These are phyloP conservation scores for Astrothelium macrocarpum DNA, from an alignment of 495 filamentous ascomycete genomes.

Conservation along the genomic window DNA sequence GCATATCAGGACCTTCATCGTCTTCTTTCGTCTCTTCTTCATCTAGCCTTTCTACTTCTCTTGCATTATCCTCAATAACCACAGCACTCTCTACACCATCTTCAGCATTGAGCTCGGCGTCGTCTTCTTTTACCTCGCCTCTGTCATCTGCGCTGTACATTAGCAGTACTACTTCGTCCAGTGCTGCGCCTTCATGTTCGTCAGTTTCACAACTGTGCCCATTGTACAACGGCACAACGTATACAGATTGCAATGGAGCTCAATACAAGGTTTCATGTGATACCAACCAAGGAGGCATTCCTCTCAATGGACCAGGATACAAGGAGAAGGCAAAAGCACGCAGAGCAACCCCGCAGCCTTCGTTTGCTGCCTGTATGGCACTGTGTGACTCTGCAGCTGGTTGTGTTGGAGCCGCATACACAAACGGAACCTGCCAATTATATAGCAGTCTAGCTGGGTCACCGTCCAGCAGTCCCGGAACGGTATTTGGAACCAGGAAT, in stretches of 20 bases:
- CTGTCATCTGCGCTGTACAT: neutral
- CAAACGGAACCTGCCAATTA: slow-evolving; percentile 12
- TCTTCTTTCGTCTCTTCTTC: neutral
- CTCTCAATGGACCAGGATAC: neutral
- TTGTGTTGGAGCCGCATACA: slow-evolving; percentile 15
- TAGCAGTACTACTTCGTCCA: neutral
- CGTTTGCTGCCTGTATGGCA: slow-evolving; percentile 8
- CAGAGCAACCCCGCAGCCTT: neutral
- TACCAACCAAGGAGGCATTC: slow-evolving; percentile 8
- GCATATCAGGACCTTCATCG: neutral
- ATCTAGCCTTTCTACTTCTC: neutral
- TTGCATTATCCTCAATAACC: neutral
- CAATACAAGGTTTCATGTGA: slow-evolving; percentile 13
- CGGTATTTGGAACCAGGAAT: neutral
- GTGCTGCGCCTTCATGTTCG: neutral
- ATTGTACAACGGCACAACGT: slow-evolving; percentile 10
- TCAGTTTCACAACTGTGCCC: slow-evolving; percentile 4
- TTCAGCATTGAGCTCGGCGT: neutral
- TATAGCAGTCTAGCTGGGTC: slow-evolving; percentile 5
- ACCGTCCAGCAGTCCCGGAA: neutral
- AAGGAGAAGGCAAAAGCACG: neutral
- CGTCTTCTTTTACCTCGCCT: neutral
- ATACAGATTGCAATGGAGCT: slow-evolving; percentile 7
- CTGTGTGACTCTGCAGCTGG: slow-evolving; percentile 12
- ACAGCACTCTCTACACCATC: neutral